Evolutionary conservation across 768 basidiomycete species (phyloP).

Genomic region (Suillus luteus): DNA sequence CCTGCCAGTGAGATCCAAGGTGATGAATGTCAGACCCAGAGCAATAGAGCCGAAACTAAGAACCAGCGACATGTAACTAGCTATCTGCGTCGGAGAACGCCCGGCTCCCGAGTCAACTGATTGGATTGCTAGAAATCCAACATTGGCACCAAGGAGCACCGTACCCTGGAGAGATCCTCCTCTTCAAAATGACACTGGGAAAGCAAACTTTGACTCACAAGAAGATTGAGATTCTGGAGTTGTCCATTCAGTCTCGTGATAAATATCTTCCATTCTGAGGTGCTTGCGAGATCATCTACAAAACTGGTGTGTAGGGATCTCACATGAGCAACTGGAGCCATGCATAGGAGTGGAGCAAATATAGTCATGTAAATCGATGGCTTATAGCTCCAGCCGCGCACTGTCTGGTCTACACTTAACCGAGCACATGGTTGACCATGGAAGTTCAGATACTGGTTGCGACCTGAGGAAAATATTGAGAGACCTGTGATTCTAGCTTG

Average conservation of each 20-base stretch:
- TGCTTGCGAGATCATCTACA: slow-evolving; percentile 45
- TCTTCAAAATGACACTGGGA: background rate
- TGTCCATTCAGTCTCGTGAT: slow-evolving; percentile 45
- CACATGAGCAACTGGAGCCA: slow-evolving; percentile 47
- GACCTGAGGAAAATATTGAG: slow-evolving; percentile 19
- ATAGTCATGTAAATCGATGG: slow-evolving; percentile 39
- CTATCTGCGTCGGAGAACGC: slow-evolving; percentile 36
- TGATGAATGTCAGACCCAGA: slow-evolving; percentile 38
- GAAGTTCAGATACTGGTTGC: slow-evolving; percentile 45
- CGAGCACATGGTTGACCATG: slow-evolving; percentile 51
- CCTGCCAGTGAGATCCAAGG: slow-evolving; percentile 38
- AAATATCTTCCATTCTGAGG: slow-evolving; percentile 43
- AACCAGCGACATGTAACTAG: slow-evolving; percentile 44
- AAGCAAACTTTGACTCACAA: slow-evolving; percentile 36
- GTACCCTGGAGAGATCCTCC: slow-evolving; percentile 38
- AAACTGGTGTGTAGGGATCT: slow-evolving; percentile 45
- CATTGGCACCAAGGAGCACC: slow-evolving; percentile 53
- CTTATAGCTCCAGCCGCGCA: slow-evolving; percentile 26
- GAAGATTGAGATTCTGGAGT: slow-evolving; percentile 51
- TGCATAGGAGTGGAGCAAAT: slow-evolving; percentile 46
- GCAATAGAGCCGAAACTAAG: slow-evolving; percentile 40
- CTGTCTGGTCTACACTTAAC: slow-evolving; percentile 45
- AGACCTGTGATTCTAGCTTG: too few species aligned
- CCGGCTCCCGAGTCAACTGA: slow-evolving; percentile 33
- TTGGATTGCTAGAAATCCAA: slow-evolving; percentile 56